Evolutionary conservation across 2,329 filamentous ascomycete species (phyloP).

Genomic region (Ceratocystis papillata): DNA sequence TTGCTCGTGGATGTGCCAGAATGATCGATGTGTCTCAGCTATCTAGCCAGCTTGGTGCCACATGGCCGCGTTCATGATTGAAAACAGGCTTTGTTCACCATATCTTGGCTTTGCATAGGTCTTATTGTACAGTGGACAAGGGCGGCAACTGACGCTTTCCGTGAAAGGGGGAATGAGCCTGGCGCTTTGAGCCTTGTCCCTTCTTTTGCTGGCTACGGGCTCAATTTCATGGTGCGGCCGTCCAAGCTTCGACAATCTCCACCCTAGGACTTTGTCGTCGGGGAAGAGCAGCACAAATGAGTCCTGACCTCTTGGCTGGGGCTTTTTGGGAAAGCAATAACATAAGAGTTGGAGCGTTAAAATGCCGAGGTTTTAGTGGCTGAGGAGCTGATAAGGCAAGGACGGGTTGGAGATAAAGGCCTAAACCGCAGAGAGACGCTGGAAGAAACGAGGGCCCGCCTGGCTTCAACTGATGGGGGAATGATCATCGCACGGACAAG

Average conservation of each 20-base stretch:
- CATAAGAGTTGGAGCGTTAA: background rate
- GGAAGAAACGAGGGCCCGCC: background rate
- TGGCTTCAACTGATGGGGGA: background rate
- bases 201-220: background rate
- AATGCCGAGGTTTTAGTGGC: background rate
- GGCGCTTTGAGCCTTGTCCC: background rate
- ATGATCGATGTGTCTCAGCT: background rate
- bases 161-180: background rate
- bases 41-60: background rate
- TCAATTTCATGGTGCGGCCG: background rate
- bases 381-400: slow-evolving; percentile 1
- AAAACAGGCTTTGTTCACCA: background rate
- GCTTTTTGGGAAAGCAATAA: background rate
- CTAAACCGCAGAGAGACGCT: background rate
- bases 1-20: too few species aligned
- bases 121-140: background rate
- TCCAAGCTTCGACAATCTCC: slow-evolving; percentile 5
- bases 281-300: background rate
- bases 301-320: too few species aligned
- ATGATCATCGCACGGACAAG: background rate
- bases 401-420: slow-evolving; percentile 5
- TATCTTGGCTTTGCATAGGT: background rate
- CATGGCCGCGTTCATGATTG: background rate
- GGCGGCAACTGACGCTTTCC: background rate
- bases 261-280: background rate